Evolutionary conservation across 148 eudicot genomes (phyloP), one percentile per base, ranked within the genome.

Genomic region (Camellia granthamiana): DNA sequence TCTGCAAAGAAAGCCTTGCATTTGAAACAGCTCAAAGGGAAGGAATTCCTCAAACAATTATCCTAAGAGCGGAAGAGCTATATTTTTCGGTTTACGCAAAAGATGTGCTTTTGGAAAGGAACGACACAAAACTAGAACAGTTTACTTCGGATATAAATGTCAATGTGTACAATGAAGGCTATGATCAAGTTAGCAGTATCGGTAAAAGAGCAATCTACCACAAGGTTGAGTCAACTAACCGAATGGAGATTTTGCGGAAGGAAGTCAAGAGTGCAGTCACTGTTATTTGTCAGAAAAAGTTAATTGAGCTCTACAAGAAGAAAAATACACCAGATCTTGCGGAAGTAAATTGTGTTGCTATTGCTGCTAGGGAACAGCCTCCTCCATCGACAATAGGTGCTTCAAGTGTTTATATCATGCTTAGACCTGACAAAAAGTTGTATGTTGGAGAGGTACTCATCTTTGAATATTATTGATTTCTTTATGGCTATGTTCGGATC

Each of bases 1-100:
- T 93, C 68, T 96, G 98, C 88, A 91, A 84, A 90, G 98, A 96
- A 78, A 96, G 99, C 84, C 99, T 96, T 72, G 99, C 99, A 52
- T 96, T 96, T 81, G 95, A 96, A 88, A 93, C 99, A 69, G 99
- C 99, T 75, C 84, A 85, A 68, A 90, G 81, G 79, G 99, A 96
- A 91, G 99, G 99, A 51, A 86, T 96, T 79, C 95, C 94, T 43
- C 91, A 84, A 75, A 71, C 83, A 47, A 58, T 96, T 74, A 90
- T 96, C 69, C 86, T 78, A 83, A 88, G 99, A 83, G 99, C 99
- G 64, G 89, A 92, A 83, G 92, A 89, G 73, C 81, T 96, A 41
- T 96, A 96, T 81, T 70, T 73, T 72, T 84, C 93, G 0, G 90
- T 84, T 75, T 91, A 91, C 74, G 70, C 81, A 74, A 83, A 86